Percentiles rank a stretch among this genome's conserved stretches.
phyloP scores from a whole-genome alignment of 2,329 filamentous ascomycete species.

The Metarhizium anisopliae region DNA sequence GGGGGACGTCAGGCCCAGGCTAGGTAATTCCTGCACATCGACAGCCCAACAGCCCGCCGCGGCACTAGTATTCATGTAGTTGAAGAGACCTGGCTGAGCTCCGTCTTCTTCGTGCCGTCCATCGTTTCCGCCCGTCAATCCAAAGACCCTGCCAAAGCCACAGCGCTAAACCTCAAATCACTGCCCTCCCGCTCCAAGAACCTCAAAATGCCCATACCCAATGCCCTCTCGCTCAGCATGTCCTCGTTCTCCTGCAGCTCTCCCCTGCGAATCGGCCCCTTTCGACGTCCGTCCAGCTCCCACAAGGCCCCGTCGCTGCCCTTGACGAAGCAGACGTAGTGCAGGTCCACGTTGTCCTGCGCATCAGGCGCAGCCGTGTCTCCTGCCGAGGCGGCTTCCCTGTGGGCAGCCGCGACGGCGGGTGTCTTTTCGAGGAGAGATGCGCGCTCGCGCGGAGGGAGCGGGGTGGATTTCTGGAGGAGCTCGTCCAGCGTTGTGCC shows the following conservation, averaged over 20 bases:
- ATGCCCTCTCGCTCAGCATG: conserved; percentile 64
- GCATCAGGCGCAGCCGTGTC: conserved; percentile 73
- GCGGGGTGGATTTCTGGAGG: conserved; percentile 58
- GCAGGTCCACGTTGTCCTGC: conserved; percentile 77
- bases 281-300: conserved; percentile 52
- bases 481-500: conserved; percentile 54
- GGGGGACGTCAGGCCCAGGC: no score
- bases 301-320: conserved; percentile 51
- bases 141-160: conserved; percentile 43
- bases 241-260: conserved; percentile 53
- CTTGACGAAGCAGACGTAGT: conserved; percentile 94
- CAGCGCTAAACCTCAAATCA: conserved; percentile 50
- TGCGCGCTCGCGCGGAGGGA: conserved; percentile 58
- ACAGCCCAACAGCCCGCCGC: no score
- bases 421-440: conserved; percentile 68
- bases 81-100: no score
- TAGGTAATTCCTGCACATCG: no score
- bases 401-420: conserved; percentile 70
- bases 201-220: conserved; percentile 57
- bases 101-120: no score
- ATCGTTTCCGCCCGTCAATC: conserved; percentile 25
- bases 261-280: conserved; percentile 49
- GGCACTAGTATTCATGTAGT: no score
- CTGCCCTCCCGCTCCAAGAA: conserved; percentile 47
- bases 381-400: conserved; percentile 64